These are phyloP conservation scores for Ophiostoma populinum DNA, from an alignment of 2,329 filamentous ascomycete species.

Conservation along the genomic window DNA sequence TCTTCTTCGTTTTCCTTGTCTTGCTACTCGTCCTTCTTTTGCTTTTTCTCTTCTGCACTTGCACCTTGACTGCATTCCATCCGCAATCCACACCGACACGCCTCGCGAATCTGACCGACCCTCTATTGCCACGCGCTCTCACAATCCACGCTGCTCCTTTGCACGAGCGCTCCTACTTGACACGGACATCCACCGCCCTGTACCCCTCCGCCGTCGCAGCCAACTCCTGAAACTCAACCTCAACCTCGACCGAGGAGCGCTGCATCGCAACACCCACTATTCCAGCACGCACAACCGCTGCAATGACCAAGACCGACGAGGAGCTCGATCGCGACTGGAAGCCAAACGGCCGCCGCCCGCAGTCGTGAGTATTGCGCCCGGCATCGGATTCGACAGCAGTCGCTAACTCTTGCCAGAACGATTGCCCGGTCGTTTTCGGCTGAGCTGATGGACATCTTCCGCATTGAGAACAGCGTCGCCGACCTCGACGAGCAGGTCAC, in stretches of 20 bases:
- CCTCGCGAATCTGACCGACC: neutral
- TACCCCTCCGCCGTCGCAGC: too few relatives aligned
- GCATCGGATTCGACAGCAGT: too few relatives aligned
- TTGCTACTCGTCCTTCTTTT: neutral
- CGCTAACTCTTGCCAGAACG: slow-evolving; percentile 48
- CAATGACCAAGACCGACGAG: slow-evolving; percentile 32
- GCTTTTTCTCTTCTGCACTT: neutral
- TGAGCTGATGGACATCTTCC: slow-evolving; percentile 77
- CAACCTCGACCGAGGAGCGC: too few relatives aligned
- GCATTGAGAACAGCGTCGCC: slow-evolving; percentile 62
- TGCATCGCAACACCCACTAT: too few relatives aligned
- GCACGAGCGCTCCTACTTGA: too few relatives aligned
- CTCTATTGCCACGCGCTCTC: too few relatives aligned
- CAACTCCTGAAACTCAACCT: too few relatives aligned
- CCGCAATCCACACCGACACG: neutral
- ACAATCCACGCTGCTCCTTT: too few relatives aligned
- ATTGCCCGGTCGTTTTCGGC: slow-evolving; percentile 76
- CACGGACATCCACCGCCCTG: too few relatives aligned
- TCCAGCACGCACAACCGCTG: neutral
- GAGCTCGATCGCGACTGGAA: slow-evolving; percentile 66
- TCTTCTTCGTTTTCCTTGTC: neutral
- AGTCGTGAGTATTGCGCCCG: slow-evolving; percentile 84
- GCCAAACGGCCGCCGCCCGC: slow-evolving; percentile 58
- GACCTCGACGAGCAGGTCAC: slow-evolving; percentile 59
- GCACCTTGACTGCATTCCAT: neutral